Conservation (phyloP, 176 grass and related monocot genomes). For the Canna indica region DNA sequence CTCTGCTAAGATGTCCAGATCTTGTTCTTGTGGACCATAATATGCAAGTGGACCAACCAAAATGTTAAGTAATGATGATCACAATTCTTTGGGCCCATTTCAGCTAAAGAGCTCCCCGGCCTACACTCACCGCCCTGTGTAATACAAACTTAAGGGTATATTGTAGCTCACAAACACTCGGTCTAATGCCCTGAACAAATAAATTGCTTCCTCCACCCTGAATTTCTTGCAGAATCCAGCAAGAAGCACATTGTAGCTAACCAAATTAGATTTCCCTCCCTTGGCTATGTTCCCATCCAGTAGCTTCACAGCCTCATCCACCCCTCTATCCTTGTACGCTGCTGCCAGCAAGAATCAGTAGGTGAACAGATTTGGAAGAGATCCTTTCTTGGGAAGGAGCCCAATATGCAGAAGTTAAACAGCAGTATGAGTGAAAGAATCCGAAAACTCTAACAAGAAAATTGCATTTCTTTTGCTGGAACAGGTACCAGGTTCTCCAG, state of each 20-base stretch:
- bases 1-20: slow-evolving; percentile 24
- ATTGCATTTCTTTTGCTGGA: no score
- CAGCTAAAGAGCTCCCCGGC: slow-evolving; percentile 17
- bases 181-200: slow-evolving; percentile 16
- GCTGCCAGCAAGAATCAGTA: slow-evolving; percentile 23
- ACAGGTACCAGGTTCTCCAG: no score
- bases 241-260: slow-evolving; percentile 28
- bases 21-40: slow-evolving; percentile 18
- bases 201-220: slow-evolving; percentile 17
- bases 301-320: slow-evolving; percentile 16
- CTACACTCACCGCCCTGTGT: slow-evolving; percentile 17
- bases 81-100: slow-evolving; percentile 14
- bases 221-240: slow-evolving; percentile 28
- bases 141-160: slow-evolving; percentile 16
- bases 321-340: slow-evolving; percentile 24
- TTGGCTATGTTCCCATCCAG: slow-evolving; percentile 16
- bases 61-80: slow-evolving; percentile 20
- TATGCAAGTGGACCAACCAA: slow-evolving; percentile 20
- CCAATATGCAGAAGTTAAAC: no score
- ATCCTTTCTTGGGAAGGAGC: slow-evolving; percentile 9
- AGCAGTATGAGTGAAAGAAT: no score
- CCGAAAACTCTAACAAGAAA: no score
- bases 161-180: slow-evolving; percentile 29
- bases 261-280: slow-evolving; percentile 18
- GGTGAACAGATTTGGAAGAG: slow-evolving; percentile 20